Evolutionary conservation across 306 rosid species (phyloP).

Genomic region (Lablab purpureus): DNA sequence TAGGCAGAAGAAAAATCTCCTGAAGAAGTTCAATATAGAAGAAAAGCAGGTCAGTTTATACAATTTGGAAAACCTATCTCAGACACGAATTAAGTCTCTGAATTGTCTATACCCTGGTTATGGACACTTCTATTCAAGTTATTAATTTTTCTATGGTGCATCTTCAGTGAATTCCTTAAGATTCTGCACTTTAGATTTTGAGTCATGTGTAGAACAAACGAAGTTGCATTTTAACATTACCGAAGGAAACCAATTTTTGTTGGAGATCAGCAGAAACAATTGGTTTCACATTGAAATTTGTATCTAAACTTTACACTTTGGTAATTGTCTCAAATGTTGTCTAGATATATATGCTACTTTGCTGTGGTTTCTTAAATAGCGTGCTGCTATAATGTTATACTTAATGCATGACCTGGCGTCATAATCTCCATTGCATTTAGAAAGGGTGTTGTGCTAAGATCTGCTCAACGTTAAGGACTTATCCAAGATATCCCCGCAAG

Average conservation of each 20-base stretch:
- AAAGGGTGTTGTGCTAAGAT: no score
- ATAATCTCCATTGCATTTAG: no score
- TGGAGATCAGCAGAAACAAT: slow-evolving; percentile 14
- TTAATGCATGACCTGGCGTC: not conserved
- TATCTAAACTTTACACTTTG: not conserved
- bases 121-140: not conserved
- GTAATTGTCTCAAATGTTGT: not conserved
- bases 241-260: not conserved
- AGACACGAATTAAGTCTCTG: not conserved
- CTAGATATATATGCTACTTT: slow-evolving; percentile 6
- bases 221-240: not conserved
- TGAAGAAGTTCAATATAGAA: slow-evolving; percentile 76
- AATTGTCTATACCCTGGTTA: slow-evolving; percentile 9
- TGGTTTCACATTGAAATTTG: slow-evolving; percentile 5
- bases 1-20: slow-evolving; percentile 68
- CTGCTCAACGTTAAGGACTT: no score
- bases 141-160: slow-evolving; percentile 28
- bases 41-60: slow-evolving; percentile 82
- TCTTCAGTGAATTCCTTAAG: slow-evolving; percentile 8
- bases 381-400: not conserved
- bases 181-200: slow-evolving; percentile 4
- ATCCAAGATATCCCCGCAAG: no score
- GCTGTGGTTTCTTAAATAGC: not conserved
- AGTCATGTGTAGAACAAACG: not conserved
- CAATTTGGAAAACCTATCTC: slow-evolving; percentile 29